Conservation (phyloP, 352 stramenopile genomes). For the Phytopythium montanum region DNA sequence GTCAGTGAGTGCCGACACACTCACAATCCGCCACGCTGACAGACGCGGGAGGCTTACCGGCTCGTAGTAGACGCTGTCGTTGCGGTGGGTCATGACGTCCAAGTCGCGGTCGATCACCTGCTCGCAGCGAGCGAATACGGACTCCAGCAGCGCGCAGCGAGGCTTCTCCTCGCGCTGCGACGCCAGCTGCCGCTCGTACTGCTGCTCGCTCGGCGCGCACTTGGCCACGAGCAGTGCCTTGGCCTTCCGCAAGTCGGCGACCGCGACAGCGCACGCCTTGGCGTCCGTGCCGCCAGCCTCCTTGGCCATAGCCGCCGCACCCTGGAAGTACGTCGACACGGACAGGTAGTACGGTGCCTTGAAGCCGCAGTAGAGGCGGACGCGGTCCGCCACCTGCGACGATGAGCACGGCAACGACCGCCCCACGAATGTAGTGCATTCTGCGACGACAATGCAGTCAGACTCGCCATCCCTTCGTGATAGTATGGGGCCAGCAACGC, state of each 20-base stretch:
- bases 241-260: conserved; percentile 59
- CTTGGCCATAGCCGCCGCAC: conserved; percentile 44
- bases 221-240: conserved; percentile 26
- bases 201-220: conserved; percentile 26
- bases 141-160: conserved; percentile 29
- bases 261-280: conserved; percentile 42
- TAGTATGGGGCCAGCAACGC: background rate
- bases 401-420: conserved; percentile 33
- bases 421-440: conserved; percentile 24
- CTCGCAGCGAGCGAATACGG: conserved; percentile 48
- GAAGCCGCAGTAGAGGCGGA: conserved; percentile 48
- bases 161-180: conserved; percentile 30
- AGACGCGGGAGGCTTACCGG: conserved; percentile 29
- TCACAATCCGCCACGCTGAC: background rate
- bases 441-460: conserved; percentile 14
- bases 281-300: conserved; percentile 27
- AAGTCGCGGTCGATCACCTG: conserved; percentile 66
- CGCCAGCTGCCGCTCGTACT: conserved; percentile 35
- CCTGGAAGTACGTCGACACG: conserved; percentile 61
- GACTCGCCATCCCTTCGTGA: background rate
- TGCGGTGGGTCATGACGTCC: conserved; percentile 64
- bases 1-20: background rate
- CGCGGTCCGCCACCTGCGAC: conserved; percentile 31
- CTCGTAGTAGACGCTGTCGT: conserved; percentile 71
- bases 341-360: conserved; percentile 59